These are phyloP conservation scores for Leptographium lundbergii DNA, from an alignment of 2,329 filamentous ascomycete genomes.

Conservation along the genomic window DNA sequence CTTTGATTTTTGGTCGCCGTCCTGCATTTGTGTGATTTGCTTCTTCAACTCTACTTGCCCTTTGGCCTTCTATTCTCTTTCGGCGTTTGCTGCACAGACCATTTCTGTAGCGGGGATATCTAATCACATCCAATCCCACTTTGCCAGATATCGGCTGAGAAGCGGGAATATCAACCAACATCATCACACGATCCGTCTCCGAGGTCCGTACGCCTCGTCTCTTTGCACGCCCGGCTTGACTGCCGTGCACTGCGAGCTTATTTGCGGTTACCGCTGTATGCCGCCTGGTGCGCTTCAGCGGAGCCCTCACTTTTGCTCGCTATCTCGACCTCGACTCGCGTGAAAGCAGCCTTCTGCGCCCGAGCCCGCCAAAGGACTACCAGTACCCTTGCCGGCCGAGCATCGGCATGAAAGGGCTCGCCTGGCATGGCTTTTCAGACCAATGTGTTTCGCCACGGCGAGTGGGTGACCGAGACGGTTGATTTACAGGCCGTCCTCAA, in stretches of 20 bases:
- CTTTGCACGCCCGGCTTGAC: neutral
- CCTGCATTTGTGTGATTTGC: neutral
- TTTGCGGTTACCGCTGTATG: neutral
- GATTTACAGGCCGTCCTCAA: conserved; percentile 30
- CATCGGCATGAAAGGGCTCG: conserved; percentile 1
- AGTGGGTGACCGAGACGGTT: conserved; percentile 44
- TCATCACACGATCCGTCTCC: neutral
- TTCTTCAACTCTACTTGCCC: neutral
- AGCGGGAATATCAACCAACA: neutral
- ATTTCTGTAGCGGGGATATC: neutral
- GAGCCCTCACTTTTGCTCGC: neutral
- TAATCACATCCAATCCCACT: neutral
- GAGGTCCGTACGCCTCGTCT: neutral
- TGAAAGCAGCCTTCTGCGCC: neutral
- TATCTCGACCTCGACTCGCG: neutral
- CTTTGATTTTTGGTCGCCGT: neutral
- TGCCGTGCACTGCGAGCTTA: neutral
- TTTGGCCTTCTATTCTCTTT: neutral
- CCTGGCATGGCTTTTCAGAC: conserved; percentile 38
- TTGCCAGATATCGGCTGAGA: neutral
- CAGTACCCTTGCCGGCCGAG: neutral
- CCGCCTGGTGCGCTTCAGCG: neutral
- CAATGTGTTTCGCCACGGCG: conserved; percentile 38
- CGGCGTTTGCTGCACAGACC: neutral
- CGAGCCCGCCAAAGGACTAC: neutral